Evolutionary conservation across 2,329 filamentous ascomycete species (phyloP), one percentile per base, ranked within the genome.

Genomic region (Xylariaceae sp.): DNA sequence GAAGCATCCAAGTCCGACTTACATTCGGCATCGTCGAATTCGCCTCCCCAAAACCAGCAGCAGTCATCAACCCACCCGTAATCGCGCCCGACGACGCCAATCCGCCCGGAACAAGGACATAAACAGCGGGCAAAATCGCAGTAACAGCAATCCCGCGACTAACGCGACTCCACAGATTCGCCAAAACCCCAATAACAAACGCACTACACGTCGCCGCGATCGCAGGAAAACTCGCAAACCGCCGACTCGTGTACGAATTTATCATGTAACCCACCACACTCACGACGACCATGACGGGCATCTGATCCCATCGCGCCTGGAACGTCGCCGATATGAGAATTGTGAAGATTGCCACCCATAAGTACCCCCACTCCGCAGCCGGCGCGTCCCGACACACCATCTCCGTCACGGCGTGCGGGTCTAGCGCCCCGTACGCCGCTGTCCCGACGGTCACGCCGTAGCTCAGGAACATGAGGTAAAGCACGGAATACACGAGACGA

Each of bases 101-200:
- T 34, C 84, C 82, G 17, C 81, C 83, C 0, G 84, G 84, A 30
- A 87, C 84, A 64, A 86, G 84, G 1, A 87, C 82, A 63, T 95
- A 95, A 64, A 96, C 95, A 4, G 88, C 92, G 0, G 92, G 92
- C 8, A 96, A 76, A 80, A 96, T 90, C 1, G 89, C 88, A 0
- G 90, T 90, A 0, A 91, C 91, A 0, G 92, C 92, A 2, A 96
- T 82, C 1, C 88, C 89, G 71, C 92, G 86, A 18, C 82, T 77
- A 35, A 78, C 66, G 7, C 66, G 62, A 30, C 64, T 87, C 75
- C 94, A 93, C 1, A 91, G 70, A 65, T 95, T 95, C 2, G 89
- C 90, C 53, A 91, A 76, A 39, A 92, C 82, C 9, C 90, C 90
- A 11, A 95, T 85, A 0, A 84, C 82, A 54, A 95, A 80, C 0